Base-by-base conservation (phyloP, 2,329 filamentous ascomycete genomes). In the Fusarium sp. region DNA sequence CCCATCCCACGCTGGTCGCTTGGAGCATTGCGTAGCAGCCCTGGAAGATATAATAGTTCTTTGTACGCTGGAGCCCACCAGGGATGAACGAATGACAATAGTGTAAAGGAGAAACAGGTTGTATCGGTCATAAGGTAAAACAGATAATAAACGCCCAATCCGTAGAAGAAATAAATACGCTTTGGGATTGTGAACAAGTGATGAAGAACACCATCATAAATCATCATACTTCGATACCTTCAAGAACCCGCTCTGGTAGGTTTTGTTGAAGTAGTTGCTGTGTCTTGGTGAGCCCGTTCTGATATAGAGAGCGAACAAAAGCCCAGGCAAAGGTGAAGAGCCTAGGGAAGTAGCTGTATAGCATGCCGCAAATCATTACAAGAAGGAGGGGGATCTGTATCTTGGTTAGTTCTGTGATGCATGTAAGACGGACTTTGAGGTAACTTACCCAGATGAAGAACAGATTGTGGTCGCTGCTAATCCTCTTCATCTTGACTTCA, bases 381-480 rank as follows among this genome's bases (percentile, higher is more conserved):
- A 87, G 66, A 22, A 88, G 84, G 41, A 87, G 82, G 36, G 86
- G 86, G 72, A 88, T 87, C 86, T 87, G 65, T 12, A 41, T 24
- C n/a, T n/a, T 31, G 26, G 61, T 81, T 75, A 78, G 78, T 35
- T 35, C 55, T 56, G 3, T 44, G 18, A n/a, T 28, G 28, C 9
- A 30, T 24, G 26, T 18, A 24, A 24, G 15, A 20, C 36, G 39
- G 22, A 31, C 31, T 26, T 26, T 14, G 24, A 50, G 15, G 54
- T 35, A 35, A 81, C 85, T 77, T 86, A 91, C 90, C 91, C 91
- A 92, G 76, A 92, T 86, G 74, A 91, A 90, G 83, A 91, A 92
- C 50, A 92, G 83, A 78, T 91, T 91, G 75, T 87, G 86, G 76
- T 92, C 91, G 65, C 88, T 88, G 72, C 89, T 87, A 67, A 91